Conservation (phyloP, 2,329 filamentous ascomycete species). For the Aspergillus piperis region DNA sequence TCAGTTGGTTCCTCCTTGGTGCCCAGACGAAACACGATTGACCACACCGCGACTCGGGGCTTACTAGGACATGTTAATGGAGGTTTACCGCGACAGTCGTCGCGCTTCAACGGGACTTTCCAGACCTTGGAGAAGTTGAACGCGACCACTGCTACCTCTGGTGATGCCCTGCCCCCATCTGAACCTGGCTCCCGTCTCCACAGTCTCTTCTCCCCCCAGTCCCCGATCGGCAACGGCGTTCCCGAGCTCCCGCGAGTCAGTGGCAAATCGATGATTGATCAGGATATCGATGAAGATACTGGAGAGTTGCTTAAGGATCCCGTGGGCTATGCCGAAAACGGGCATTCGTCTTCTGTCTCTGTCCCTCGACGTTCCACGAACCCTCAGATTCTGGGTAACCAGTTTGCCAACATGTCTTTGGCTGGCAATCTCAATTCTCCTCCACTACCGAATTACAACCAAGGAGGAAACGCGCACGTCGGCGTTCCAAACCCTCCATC, state of each 20-base stretch:
- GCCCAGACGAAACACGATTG: conserved; percentile 55
- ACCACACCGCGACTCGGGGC: conserved; percentile 45
- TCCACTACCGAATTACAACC: conserved; percentile 56
- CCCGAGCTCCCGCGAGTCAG: conserved; percentile 54
- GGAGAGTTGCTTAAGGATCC: conserved; percentile 64
- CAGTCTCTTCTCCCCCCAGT: conserved; percentile 63
- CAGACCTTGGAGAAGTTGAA: conserved; percentile 60
- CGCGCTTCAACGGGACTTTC: conserved; percentile 63
- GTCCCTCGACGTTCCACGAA: conserved; percentile 67
- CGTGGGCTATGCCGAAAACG: conserved; percentile 70
- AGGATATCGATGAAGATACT: conserved; percentile 65
- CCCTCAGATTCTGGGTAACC: conserved; percentile 68
- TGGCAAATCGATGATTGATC: conserved; percentile 65
- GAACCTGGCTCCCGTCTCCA: conserved; percentile 54
- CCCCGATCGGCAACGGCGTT: conserved; percentile 58
- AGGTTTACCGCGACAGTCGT: conserved; percentile 54
- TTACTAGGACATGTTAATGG: conserved; percentile 41
- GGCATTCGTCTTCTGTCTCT: conserved; percentile 47
- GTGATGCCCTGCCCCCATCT: conserved; percentile 54
- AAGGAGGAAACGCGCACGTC: conserved; percentile 51
- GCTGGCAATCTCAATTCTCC: conserved; percentile 65
- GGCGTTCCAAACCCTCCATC: conserved; percentile 54
- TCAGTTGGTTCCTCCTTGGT: conserved; percentile 34
- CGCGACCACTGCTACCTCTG: conserved; percentile 49
- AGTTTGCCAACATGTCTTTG: conserved; percentile 70